These are phyloP conservation scores for Solanum appendiculatum DNA, from an alignment of 257 asterid genomes.

Conservation along the genomic window DNA sequence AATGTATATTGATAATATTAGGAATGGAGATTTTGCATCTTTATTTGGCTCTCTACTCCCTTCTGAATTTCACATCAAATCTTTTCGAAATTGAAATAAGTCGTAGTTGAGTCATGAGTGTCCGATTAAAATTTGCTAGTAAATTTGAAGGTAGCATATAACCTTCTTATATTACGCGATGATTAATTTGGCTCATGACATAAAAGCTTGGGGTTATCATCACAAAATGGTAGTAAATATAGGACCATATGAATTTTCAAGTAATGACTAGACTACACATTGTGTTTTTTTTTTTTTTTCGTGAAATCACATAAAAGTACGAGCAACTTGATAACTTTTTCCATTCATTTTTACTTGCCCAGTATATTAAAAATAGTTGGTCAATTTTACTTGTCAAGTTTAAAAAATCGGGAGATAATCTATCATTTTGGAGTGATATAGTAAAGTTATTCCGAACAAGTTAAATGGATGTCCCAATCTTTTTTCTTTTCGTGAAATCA, in stretches of 20 bases:
- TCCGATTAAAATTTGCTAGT: neutral
- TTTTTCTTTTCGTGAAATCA: too few species aligned
- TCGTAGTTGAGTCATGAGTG: neutral
- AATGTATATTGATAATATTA: neutral
- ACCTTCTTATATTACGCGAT: neutral
- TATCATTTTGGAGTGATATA: neutral
- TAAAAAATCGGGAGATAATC: neutral
- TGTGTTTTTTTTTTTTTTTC: neutral
- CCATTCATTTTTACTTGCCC: neutral
- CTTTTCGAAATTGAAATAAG: neutral
- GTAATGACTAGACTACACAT: neutral
- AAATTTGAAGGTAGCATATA: neutral
- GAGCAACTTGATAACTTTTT: neutral
- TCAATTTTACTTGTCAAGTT: neutral
- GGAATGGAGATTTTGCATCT: neutral
- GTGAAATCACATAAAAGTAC: too few species aligned
- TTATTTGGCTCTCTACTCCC: neutral
- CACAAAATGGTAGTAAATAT: neutral
- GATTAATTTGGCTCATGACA: neutral
- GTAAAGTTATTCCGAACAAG: too few species aligned
- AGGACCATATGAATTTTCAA: neutral
- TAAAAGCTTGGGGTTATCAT: neutral
- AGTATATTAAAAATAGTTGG: too few species aligned
- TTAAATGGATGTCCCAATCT: too few species aligned
- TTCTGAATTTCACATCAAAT: neutral